These are phyloP conservation scores for Spraguea lophii DNA, from an alignment of 371 early-diverging fungal species.

Conservation along the genomic window DNA sequence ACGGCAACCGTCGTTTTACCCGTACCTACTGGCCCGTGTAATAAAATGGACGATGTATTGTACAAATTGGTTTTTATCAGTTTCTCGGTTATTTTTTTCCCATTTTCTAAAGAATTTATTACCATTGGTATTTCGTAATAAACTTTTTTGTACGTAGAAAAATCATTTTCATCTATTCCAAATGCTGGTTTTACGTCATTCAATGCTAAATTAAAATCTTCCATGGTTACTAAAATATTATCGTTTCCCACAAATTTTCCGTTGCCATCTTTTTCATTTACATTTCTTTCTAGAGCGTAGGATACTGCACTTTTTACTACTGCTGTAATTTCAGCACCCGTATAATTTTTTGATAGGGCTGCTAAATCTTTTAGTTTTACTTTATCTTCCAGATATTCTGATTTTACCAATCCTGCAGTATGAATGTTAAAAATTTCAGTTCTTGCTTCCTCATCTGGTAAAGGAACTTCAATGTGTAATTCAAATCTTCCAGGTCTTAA, in stretches of 20 bases:
- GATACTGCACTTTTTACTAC: constrained; percentile 90
- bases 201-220: constrained; percentile 75
- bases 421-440: constrained; percentile 61
- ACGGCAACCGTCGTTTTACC: constrained; percentile 95
- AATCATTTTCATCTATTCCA: constrained; percentile 76
- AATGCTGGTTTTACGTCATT: constrained; percentile 89
- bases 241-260: constrained; percentile 54
- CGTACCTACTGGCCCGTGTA: constrained; percentile 56
- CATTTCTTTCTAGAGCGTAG: constrained; percentile 87
- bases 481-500: constrained; percentile 50
- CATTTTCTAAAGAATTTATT: constrained; percentile 61
- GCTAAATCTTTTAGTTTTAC: constrained; percentile 73
- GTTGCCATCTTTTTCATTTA: constrained; percentile 48
- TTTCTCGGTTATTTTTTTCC: constrained; percentile 46
- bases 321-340: constrained; percentile 94
- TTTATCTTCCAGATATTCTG: constrained; percentile 61
- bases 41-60: constrained; percentile 57
- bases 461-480: constrained; percentile 46
- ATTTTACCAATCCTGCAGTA: constrained; percentile 61
- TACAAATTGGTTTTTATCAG: constrained; percentile 60
- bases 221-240: constrained; percentile 60
- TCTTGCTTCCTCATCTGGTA: constrained; percentile 58
- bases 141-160: constrained; percentile 48
- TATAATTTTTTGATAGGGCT: constrained; percentile 80
- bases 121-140: constrained; percentile 58